phyloP scores from a whole-genome alignment of 1,139 yeast genomes.

The Scheffersomyces cryptocercus region DNA sequence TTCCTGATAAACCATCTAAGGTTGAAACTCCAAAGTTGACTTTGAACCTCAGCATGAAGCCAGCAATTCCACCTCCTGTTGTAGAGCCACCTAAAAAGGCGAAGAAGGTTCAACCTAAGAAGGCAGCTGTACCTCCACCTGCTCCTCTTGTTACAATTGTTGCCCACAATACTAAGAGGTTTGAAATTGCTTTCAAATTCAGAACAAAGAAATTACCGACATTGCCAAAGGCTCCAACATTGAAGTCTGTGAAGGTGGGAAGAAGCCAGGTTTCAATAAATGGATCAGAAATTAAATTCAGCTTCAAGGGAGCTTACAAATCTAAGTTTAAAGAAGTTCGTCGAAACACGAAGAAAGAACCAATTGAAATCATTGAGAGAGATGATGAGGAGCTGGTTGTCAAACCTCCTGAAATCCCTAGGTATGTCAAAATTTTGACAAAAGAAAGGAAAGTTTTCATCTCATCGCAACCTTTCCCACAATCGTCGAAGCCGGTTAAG shows the following conservation, averaged over 20 bases:
- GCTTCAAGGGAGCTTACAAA: slow-evolving; percentile 9
- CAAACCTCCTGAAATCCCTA: slow-evolving; percentile 1
- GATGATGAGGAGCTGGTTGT: neutral
- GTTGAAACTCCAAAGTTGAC: slow-evolving; percentile 24
- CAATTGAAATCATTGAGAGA: neutral
- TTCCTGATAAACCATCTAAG: slow-evolving; percentile 6
- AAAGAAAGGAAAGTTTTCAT: slow-evolving; percentile 19
- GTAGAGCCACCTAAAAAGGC: slow-evolving; percentile 2
- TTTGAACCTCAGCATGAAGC: slow-evolving; percentile 6
- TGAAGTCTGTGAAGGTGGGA: slow-evolving; percentile 6
- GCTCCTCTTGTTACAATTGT: slow-evolving; percentile 4
- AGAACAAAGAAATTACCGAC: slow-evolving; percentile 8
- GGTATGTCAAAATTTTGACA: slow-evolving; percentile 32
- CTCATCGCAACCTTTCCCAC: slow-evolving; percentile 20
- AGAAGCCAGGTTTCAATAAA: slow-evolving; percentile 8
- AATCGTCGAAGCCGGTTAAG: neutral
- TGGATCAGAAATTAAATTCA: slow-evolving; percentile 10
- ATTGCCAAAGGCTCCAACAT: slow-evolving; percentile 1
- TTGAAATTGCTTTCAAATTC: slow-evolving; percentile 15
- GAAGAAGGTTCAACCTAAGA: slow-evolving; percentile 4
- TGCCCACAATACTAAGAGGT: slow-evolving; percentile 2
- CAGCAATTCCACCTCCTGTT: neutral
- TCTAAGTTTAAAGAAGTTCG: slow-evolving; percentile 6
- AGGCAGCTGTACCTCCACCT: neutral
- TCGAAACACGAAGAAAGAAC: neutral